phyloP scores from a whole-genome alignment of 306 rosid species.

The Cucumis hystrix region DNA sequence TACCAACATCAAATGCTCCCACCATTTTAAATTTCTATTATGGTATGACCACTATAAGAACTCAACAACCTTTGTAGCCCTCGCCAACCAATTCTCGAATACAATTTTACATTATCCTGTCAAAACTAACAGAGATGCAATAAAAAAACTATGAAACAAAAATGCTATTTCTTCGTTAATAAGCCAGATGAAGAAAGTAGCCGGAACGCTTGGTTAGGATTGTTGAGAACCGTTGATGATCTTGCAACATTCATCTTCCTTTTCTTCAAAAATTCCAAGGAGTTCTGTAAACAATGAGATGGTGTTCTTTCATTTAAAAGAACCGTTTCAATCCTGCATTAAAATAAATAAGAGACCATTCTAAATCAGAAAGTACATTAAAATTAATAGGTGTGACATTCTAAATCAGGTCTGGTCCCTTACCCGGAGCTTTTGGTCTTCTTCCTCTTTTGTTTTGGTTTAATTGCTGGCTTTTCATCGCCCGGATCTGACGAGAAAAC shows the following conservation, averaged over 20 bases:
- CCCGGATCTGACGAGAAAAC: constrained; percentile 40
- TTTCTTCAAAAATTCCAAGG: constrained; percentile 68
- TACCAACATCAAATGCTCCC: background rate
- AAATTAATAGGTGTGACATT: too few relatives aligned
- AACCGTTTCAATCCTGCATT: constrained; percentile 48
- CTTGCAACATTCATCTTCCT: constrained; percentile 59
- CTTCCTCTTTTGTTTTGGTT: constrained; percentile 41
- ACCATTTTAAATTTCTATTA: background rate
- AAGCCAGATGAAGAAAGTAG: constrained; percentile 51
- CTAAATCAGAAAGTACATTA: background rate
- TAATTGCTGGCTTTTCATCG: constrained; percentile 38
- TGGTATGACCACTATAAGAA: background rate
- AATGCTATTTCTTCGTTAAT: constrained; percentile 19
- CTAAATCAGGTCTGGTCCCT: constrained; percentile 5
- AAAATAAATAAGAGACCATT: background rate
- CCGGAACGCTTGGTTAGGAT: constrained; percentile 73
- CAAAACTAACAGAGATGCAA: background rate
- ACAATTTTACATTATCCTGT: background rate
- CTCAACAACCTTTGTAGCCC: background rate
- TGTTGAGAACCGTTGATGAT: constrained; percentile 63
- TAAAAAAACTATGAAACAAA: background rate
- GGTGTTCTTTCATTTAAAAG: constrained; percentile 42
- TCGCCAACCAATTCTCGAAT: background rate
- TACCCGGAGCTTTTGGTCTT: constrained; percentile 49
- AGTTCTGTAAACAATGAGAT: constrained; percentile 46